Evolutionary conservation across 1,139 yeast genomes (phyloP).

Genomic region (Debaryomyces nepalensis): DNA sequence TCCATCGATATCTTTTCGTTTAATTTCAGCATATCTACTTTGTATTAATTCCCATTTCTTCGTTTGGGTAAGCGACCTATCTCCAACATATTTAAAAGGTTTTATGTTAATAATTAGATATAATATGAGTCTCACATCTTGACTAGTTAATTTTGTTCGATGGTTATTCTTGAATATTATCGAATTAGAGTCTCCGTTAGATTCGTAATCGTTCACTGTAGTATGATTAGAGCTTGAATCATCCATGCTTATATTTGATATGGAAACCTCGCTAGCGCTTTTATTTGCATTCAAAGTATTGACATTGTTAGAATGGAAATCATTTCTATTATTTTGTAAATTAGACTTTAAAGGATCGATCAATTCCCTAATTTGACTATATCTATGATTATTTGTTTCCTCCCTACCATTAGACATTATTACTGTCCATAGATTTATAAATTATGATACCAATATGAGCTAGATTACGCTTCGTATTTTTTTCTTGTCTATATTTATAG

Average conservation of each 20-base stretch:
- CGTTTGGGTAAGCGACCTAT: constrained; percentile 37
- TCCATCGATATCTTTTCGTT: constrained; percentile 16
- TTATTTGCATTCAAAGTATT: constrained; percentile 9
- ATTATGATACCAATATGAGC: background rate
- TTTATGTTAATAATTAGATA: constrained; percentile 36
- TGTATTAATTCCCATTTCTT: constrained; percentile 44
- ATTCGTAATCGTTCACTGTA: constrained; percentile 10
- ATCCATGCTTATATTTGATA: constrained; percentile 12
- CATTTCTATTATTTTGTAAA: constrained; percentile 1
- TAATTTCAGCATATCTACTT: constrained; percentile 27
- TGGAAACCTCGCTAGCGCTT: constrained; percentile 3
- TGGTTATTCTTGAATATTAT: constrained; percentile 15
- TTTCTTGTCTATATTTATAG: constrained; percentile 7
- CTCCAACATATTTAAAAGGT: constrained; percentile 46
- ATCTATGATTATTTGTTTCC: background rate
- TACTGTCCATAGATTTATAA: background rate
- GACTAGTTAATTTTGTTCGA: constrained; percentile 33
- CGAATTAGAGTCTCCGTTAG: constrained; percentile 11
- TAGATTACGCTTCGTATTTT: background rate
- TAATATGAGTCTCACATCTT: constrained; percentile 37
- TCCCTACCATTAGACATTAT: constrained; percentile 6
- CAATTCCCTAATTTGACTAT: constrained; percentile 5
- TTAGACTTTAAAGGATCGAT: constrained; percentile 9
- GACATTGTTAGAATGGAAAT: constrained; percentile 6
- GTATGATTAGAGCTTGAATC: constrained; percentile 11